Evolutionary conservation across 2,329 filamentous ascomycete species (phyloP), one percentile per base, ranked within the genome.

Genomic region (Penicillium sp.): DNA sequence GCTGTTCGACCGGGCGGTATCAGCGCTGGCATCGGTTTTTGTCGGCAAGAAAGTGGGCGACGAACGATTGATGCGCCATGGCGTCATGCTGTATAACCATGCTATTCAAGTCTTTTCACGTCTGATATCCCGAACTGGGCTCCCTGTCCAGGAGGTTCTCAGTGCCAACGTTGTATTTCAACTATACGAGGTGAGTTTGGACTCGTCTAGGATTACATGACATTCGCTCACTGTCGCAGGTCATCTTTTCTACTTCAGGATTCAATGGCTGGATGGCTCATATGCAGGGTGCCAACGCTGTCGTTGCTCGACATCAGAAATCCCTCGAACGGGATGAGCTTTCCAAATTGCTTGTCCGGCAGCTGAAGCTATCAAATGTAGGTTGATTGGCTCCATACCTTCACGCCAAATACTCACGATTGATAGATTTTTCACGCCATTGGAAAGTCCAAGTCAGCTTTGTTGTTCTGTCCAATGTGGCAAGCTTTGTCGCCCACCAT

Each of bases 261-360:
- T 48, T 48, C 15, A 25, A 34, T 6, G 45, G 37, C 7, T 48
- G 42, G 45, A 48, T 39, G 35, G 42, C 45, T 32, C 45, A 48
- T 18, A 39, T 48, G 45, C 36, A 48, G 31, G 42, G 45, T 7
- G 45, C 46, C 25, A 48, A 48, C 42, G 43, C 36, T 5, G 36
- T 48, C 6, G 36, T 47, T 5, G 38, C 43, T 27, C 46, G 27
- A 20, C 33, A 48, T 38, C 25, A 36, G 15, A 35, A 40, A n/a
- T 36, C 13, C 2, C 20, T 48, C 11, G 28, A 38, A 26, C 30
- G 26, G 7, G 38, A 44, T 23, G 27, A 44, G 12, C 16, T 47
- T 13, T 41, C 46, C 12, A 34, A 10, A 4, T 18, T 47, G 40
- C 23, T 47, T 4, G 28, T 48, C 22, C 33, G 46, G 4, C 40